These are phyloP conservation scores for Ogataea glucozyma DNA, from an alignment of 805 yeast genomes.

Conservation along the genomic window DNA sequence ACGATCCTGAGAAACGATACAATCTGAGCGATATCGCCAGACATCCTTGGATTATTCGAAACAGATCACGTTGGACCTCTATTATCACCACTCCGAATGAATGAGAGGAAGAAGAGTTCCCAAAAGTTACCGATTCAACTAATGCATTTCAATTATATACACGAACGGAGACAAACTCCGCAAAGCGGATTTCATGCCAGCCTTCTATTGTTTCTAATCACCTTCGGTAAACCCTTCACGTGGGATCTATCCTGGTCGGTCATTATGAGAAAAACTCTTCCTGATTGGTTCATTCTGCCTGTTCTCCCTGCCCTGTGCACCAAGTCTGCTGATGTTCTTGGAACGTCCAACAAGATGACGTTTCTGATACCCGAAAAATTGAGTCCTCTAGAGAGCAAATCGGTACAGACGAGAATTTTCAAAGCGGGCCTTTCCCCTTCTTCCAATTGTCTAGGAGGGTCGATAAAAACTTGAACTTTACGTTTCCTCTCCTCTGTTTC, in stretches of 20 bases:
- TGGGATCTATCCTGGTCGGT: constrained; percentile 69
- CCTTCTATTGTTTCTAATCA: constrained; percentile 53
- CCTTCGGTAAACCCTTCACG: constrained; percentile 78
- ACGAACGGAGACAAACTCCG: not conserved
- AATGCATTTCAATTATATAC: constrained; percentile 6
- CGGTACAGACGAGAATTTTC: constrained; percentile 83
- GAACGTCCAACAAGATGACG: constrained; percentile 82
- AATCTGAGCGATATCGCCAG: constrained; percentile 57
- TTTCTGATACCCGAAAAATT: constrained; percentile 82
- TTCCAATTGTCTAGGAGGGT: constrained; percentile 52
- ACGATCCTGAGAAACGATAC: constrained; percentile 68
- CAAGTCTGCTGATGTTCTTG: constrained; percentile 79
- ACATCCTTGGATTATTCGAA: constrained; percentile 84
- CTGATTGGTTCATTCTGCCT: constrained; percentile 86
- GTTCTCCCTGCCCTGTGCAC: constrained; percentile 94
- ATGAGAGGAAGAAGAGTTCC: no score
- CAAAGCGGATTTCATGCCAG: constrained; percentile 31
- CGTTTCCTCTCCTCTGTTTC: constrained; percentile 56
- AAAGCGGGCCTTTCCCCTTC: constrained; percentile 38
- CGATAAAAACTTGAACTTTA: constrained; percentile 62
- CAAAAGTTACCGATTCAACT: not conserved
- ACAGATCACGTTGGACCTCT: constrained; percentile 60
- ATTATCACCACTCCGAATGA: constrained; percentile 14
- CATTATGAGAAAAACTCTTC: constrained; percentile 81
- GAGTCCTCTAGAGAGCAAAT: constrained; percentile 84